These are phyloP conservation scores for Cercospora zeina DNA, from an alignment of 2,329 filamentous ascomycete genomes.

Conservation along the genomic window DNA sequence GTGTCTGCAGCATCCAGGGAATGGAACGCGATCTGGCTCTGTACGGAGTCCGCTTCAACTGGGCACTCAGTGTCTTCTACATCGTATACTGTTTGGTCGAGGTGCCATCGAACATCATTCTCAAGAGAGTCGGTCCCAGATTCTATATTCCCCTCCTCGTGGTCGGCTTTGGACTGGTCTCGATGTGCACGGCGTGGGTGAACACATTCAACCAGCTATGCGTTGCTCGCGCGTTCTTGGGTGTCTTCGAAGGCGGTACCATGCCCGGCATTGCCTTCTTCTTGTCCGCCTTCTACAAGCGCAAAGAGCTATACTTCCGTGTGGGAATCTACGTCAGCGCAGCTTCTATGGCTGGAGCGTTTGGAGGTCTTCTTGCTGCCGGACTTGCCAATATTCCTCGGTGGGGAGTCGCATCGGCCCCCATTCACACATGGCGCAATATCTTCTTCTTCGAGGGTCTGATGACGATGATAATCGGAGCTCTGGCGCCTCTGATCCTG, in stretches of 20 bases:
- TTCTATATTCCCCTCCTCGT: slow-evolving; percentile 47
- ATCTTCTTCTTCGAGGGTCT: slow-evolving; percentile 66
- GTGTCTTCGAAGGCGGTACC: slow-evolving; percentile 71
- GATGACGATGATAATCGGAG: slow-evolving; percentile 52
- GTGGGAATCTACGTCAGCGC: slow-evolving; percentile 32
- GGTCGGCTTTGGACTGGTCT: slow-evolving; percentile 57
- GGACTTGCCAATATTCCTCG: slow-evolving; percentile 53
- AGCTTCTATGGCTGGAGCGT: slow-evolving; percentile 44
- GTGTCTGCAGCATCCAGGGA: slow-evolving; percentile 20
- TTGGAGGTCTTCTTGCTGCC: slow-evolving; percentile 31
- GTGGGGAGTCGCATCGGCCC: slow-evolving; percentile 51
- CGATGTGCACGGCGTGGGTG: slow-evolving; percentile 41
- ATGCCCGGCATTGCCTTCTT: slow-evolving; percentile 48
- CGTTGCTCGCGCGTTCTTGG: slow-evolving; percentile 57
- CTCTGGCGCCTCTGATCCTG: slow-evolving; percentile 54
- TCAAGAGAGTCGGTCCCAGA: slow-evolving; percentile 45
- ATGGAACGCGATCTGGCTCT: slow-evolving; percentile 45
- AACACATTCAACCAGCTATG: slow-evolving; percentile 22
- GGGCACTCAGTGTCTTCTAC: slow-evolving; percentile 44
- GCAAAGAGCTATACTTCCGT: slow-evolving; percentile 31
- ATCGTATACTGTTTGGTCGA: slow-evolving; percentile 42
- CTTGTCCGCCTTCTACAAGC: slow-evolving; percentile 30
- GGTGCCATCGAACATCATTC: slow-evolving; percentile 39
- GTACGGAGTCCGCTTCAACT: slow-evolving; percentile 40
- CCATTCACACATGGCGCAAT: slow-evolving; percentile 56